Conservation (phyloP, 1,139 yeast species). For the Magnusiomyces tetraspermus region DNA sequence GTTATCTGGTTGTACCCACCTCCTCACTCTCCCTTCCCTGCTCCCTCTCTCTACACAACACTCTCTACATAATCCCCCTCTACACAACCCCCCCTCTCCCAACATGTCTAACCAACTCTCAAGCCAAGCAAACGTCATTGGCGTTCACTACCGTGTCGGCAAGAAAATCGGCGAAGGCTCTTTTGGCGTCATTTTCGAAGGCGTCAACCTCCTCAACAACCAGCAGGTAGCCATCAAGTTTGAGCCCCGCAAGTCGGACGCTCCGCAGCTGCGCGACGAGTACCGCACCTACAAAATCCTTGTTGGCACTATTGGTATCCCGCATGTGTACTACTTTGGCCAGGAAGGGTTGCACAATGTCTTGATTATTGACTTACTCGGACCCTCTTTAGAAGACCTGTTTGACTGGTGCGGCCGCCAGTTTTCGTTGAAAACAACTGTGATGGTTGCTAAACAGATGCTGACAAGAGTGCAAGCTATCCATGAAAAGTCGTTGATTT, state of each 20-base stretch:
- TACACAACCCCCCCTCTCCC: background rate
- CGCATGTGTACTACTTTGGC: conserved; percentile 95
- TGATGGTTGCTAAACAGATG: conserved; percentile 92
- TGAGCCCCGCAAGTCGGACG: conserved; percentile 83
- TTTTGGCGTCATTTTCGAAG: conserved; percentile 88
- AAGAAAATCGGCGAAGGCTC: conserved; percentile 97
- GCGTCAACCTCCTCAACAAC: conserved; percentile 85
- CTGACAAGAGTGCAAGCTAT: conserved; percentile 89
- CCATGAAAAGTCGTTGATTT: conserved; percentile 92
- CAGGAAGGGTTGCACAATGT: conserved; percentile 95
- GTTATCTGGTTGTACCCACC: background rate
- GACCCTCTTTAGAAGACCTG: conserved; percentile 90
- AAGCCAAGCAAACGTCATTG: background rate
- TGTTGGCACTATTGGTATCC: conserved; percentile 96
- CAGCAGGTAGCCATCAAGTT: conserved; percentile 96
- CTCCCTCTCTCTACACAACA: background rate
- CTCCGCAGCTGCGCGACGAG: conserved; percentile 94
- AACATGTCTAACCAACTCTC: background rate
- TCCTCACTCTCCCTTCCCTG: background rate
- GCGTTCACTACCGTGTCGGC: conserved; percentile 61
- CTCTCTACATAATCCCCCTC: background rate
- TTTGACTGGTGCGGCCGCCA: conserved; percentile 93
- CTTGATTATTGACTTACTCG: conserved; percentile 90
- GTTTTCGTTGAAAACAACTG: conserved; percentile 86
- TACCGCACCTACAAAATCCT: conserved; percentile 90